Evolutionary conservation across 2,329 filamentous ascomycete genomes (phyloP).

Genomic region (Byssothecium circinans): DNA sequence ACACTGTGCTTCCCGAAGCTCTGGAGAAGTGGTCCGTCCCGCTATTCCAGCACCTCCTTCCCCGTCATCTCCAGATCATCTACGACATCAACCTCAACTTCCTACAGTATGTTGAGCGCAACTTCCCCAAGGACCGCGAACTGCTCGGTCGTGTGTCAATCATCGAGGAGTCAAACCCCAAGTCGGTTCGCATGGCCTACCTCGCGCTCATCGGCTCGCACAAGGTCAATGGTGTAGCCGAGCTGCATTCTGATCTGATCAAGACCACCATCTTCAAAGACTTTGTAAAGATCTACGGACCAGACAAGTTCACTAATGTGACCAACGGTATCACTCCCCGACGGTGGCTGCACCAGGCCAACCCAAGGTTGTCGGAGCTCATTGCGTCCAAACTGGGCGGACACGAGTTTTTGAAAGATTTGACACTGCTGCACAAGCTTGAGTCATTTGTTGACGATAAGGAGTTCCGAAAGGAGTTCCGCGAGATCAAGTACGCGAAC

Average conservation of each 20-base stretch:
- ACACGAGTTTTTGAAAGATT: conserved; percentile 83
- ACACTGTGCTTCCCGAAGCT: conserved; percentile 95
- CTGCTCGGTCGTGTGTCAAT: conserved; percentile 88
- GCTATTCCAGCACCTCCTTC: conserved; percentile 86
- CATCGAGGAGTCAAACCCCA: conserved; percentile 93
- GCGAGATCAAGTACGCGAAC: conserved; percentile 94
- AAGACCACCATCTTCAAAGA: conserved; percentile 99
- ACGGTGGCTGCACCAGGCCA: conserved; percentile 96
- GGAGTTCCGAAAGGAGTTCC: conserved; percentile 90
- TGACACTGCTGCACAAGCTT: conserved; percentile 82
- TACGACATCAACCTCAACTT: conserved; percentile 98
- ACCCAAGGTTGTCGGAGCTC: conserved; percentile 85
- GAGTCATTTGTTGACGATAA: conserved; percentile 84
- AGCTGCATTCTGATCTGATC: conserved; percentile 96
- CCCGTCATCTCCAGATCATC: conserved; percentile 93
- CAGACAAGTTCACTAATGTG: conserved; percentile 97
- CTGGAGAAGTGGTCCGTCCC: conserved; percentile 98
- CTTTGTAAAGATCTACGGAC: conserved; percentile 91
- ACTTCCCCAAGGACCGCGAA: conserved; percentile 86
- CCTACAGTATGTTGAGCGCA: conserved; percentile 85
- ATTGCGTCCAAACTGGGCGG: conserved; percentile 88
- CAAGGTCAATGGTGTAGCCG: conserved; percentile 98
- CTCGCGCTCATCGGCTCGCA: conserved; percentile 95
- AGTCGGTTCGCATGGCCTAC: conserved; percentile 98
- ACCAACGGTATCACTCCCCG: conserved; percentile 97